Base-by-base conservation (phyloP, 345 rosid genomes). In the Acer negundo region DNA sequence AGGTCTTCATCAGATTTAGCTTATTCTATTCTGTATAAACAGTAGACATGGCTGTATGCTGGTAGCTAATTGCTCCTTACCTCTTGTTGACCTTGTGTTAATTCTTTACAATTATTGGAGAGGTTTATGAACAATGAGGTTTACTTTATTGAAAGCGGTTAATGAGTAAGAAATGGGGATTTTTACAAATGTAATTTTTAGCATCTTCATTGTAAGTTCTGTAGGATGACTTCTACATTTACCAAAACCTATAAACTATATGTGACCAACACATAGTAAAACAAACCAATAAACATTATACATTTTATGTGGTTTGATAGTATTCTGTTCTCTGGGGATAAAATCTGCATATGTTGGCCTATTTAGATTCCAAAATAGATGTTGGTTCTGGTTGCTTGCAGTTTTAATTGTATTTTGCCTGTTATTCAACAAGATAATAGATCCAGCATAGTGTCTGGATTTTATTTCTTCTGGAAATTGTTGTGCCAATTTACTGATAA, bases 351-450 rank as follows among this genome's bases (percentile, higher is more conserved):
- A 62, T 26, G 44, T 72, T 20, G 16, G 16, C 58, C 24, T 62
- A 74, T 19, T 56, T 28, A 19, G 10, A 72, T 74, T 10, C 67
- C 69, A 16, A 73, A 62, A 22, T 47, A 23, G 56, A 31, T 72
- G 4, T 23, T 74, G 42, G 22, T 62, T 62, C 58, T 62, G 58
- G 7, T 23, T 62, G 67, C 20, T 22, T 47, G 28, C n/a, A 15
- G 23, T 44, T 46, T 10, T 38, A 62, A 16, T 44, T 23, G 16
- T 73, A 20, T 2, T 56, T 72, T 42, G 53, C 3, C 53, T 67
- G 38, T 58, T 56, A 64, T 44, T 13, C 17, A 22, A 58, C 59
- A 59, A 20, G 16, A 69, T 46, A 46, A 11, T 47, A 13, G 47
- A 44, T 62, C 68, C 44, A 4, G 20, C 6, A 26, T n/a, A 62